Evolutionary conservation across 1,139 yeast species (phyloP).

Genomic region (Candida tropicalis): DNA sequence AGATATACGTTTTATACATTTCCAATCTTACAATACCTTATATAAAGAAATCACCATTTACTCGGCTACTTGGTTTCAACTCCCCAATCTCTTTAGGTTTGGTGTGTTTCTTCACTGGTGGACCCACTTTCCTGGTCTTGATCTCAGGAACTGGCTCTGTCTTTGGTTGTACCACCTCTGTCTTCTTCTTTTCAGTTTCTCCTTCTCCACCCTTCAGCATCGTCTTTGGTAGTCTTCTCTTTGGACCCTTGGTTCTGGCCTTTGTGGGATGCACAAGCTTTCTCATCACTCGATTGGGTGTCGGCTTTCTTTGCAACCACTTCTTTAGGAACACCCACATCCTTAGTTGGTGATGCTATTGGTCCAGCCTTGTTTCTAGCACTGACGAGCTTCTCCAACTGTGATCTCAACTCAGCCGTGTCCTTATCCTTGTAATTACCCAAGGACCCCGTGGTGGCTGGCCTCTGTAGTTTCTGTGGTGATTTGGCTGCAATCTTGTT

Average conservation of each 20-base stretch:
- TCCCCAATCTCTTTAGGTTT: slow-evolving; percentile 32
- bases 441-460: slow-evolving; percentile 17
- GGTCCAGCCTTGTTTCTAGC: not conserved
- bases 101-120: slow-evolving; percentile 32
- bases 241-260: slow-evolving; percentile 72
- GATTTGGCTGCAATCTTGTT: slow-evolving; percentile 11
- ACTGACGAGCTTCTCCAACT: slow-evolving; percentile 22
- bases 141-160: not conserved
- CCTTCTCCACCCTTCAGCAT: slow-evolving; percentile 11
- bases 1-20: too few species aligned
- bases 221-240: slow-evolving; percentile 62
- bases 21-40: slow-evolving; percentile 15
- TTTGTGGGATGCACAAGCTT: slow-evolving; percentile 63
- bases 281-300: slow-evolving; percentile 18
- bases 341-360: slow-evolving; percentile 7
- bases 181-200: too few species aligned
- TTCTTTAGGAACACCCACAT: slow-evolving; percentile 14
- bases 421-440: slow-evolving; percentile 28
- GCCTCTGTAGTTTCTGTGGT: slow-evolving; percentile 15
- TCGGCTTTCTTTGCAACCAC: slow-evolving; percentile 16
- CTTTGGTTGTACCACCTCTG: too few species aligned
- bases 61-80: slow-evolving; percentile 29
- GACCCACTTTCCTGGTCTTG: slow-evolving; percentile 23
- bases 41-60: slow-evolving; percentile 40
- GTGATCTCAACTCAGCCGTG: slow-evolving; percentile 25